phyloP scores from a whole-genome alignment of 2,329 filamentous ascomycete species.

The Xylariaceae sp. region DNA sequence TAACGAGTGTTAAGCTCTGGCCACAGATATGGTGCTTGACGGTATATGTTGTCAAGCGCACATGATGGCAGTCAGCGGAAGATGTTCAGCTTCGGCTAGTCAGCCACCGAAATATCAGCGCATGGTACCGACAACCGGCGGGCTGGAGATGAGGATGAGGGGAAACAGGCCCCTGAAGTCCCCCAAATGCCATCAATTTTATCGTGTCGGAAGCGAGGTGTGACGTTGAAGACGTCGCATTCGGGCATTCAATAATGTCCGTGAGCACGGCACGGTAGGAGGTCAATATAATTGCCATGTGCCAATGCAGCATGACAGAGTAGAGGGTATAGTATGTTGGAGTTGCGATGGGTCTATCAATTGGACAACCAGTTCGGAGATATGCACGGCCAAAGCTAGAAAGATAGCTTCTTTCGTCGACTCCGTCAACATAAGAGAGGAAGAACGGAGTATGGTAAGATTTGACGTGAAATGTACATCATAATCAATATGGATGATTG shows the following conservation, averaged over 20 bases:
- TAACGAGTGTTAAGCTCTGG: background rate
- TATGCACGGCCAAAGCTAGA: background rate
- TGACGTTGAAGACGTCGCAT: slow-evolving; percentile 17
- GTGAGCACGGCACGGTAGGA: slow-evolving; percentile 20
- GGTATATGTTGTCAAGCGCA: background rate
- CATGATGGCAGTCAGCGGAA: background rate
- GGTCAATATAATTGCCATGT: slow-evolving; percentile 29
- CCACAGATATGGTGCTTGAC: background rate
- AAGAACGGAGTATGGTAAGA: background rate
- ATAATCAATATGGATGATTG: slow-evolving; percentile 9
- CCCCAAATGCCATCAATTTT: no score
- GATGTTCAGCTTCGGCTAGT: slow-evolving; percentile 1
- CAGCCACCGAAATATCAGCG: slow-evolving; percentile 10
- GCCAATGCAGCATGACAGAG: slow-evolving; percentile 22
- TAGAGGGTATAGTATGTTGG: slow-evolving; percentile 15
- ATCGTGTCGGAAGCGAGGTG: no score
- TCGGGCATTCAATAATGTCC: slow-evolving; percentile 29
- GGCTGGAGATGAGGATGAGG: slow-evolving; percentile 6
- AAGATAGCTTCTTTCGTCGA: background rate
- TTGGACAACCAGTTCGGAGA: slow-evolving; percentile 15
- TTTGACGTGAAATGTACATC: background rate
- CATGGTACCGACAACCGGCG: background rate
- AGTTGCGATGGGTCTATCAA: slow-evolving; percentile 15
- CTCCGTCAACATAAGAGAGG: background rate
- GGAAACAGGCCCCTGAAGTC: slow-evolving; percentile 2